A percentile compares a stretch with the other conserved stretches of the same genome.
These are phyloP conservation scores for Telfairia occidentalis DNA, from an alignment of 331 rosid species.

Conservation along the genomic window DNA sequence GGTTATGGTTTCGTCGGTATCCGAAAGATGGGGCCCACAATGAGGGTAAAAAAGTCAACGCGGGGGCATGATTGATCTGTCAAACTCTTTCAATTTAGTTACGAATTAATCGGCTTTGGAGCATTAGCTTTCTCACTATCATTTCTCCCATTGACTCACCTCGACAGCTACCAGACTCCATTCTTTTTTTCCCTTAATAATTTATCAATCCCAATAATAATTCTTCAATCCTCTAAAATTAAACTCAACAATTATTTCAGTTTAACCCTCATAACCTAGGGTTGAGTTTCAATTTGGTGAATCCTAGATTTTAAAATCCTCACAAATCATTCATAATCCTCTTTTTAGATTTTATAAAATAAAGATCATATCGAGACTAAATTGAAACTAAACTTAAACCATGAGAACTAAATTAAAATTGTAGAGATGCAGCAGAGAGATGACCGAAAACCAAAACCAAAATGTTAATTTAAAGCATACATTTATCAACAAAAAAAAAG, in stretches of 20 bases:
- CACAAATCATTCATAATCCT: no score
- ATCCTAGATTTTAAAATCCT: no score
- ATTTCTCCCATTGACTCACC: slow-evolving; percentile 17
- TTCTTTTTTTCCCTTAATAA: neutral
- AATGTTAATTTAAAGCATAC: no score
- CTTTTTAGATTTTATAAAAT: no score
- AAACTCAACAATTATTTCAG: neutral
- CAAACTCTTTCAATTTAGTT: slow-evolving; percentile 25
- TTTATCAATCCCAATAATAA: neutral
- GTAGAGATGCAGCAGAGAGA: no score
- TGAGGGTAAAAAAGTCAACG: slow-evolving; percentile 24
- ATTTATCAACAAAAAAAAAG: no score
- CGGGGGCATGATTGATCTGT: slow-evolving; percentile 24
- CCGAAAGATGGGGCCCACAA: slow-evolving; percentile 9
- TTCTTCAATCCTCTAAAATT: neutral
- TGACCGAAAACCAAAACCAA: no score
- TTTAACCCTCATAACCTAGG: no score
- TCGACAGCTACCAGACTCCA: neutral
- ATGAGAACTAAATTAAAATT: neutral
- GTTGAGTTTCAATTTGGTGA: no score
- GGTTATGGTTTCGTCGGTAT: neutral
- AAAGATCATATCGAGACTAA: no score
- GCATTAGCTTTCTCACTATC: slow-evolving; percentile 18
- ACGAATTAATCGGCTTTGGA: slow-evolving; percentile 19
- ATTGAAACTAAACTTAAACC: neutral